A percentile compares a stretch with the other conserved stretches of the same genome.
These are phyloP conservation scores for Elsinoe ampelina DNA, from an alignment of 2,329 filamentous ascomycete genomes.

Conservation along the genomic window DNA sequence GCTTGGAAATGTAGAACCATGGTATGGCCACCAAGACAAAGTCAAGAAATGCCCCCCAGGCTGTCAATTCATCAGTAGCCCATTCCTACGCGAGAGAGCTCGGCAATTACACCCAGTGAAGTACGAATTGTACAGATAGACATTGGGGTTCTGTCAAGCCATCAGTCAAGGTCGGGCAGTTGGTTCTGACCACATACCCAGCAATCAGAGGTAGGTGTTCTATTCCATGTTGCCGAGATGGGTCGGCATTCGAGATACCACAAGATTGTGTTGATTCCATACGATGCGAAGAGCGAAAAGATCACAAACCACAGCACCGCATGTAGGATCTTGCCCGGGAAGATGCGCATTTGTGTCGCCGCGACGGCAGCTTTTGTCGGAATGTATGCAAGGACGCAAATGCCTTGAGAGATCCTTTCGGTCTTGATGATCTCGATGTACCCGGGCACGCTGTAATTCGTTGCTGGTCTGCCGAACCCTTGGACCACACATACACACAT, in stretches of 20 bases:
- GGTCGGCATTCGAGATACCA: constrained; percentile 6
- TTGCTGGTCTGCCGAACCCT: not conserved
- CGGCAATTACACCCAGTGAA: not conserved
- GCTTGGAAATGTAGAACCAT: constrained; percentile 26
- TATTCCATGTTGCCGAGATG: constrained; percentile 1
- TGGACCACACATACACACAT: constrained; percentile 7
- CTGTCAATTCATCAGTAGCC: constrained; percentile 2
- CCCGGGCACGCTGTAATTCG: constrained; percentile 3
- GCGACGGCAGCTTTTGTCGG: constrained; percentile 2
- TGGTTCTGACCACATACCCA: not conserved
- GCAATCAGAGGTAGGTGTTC: not conserved
- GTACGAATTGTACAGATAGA: not conserved
- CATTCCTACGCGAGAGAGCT: not conserved
- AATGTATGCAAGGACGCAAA: constrained; percentile 7
- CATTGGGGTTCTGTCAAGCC: not conserved
- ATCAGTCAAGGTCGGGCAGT: not conserved
- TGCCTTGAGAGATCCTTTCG: not conserved
- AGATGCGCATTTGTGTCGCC: not conserved
- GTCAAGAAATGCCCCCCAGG: constrained; percentile 28
- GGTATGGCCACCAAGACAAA: constrained; percentile 29
- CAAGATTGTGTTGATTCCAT: not conserved
- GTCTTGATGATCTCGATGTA: constrained; percentile 6
- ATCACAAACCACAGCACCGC: not conserved
- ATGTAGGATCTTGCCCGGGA: not conserved
- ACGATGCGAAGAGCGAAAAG: not conserved